Evolutionary conservation across 306 rosid genomes (phyloP).

Genomic region (Lathyrus oleraceus): DNA sequence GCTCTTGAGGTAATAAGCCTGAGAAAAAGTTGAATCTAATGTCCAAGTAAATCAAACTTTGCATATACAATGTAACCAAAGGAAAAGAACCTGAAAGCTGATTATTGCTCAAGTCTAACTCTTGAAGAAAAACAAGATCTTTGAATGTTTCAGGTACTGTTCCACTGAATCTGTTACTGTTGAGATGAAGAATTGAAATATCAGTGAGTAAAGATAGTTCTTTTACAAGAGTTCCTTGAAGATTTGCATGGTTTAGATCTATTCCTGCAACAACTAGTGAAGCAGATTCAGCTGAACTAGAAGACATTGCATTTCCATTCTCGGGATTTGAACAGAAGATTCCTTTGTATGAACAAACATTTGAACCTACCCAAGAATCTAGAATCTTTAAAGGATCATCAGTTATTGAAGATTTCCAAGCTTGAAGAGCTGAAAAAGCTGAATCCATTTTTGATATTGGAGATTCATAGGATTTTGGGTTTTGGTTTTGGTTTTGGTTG

Average conservation of each 20-base stretch:
- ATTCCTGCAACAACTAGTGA: slow-evolving; percentile 69
- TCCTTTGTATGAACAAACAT: slow-evolving; percentile 90
- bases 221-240: slow-evolving; percentile 72
- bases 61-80: slow-evolving; percentile 54
- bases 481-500: background rate
- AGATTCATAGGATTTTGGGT: slow-evolving; percentile 50
- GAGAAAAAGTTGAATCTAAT: slow-evolving; percentile 80
- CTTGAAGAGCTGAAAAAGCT: slow-evolving; percentile 81
- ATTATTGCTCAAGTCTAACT: slow-evolving; percentile 91
- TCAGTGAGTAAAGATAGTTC: slow-evolving; percentile 76
- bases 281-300: slow-evolving; percentile 24
- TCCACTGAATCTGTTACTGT: slow-evolving; percentile 79
- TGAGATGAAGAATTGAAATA: slow-evolving; percentile 78
- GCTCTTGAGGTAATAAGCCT: slow-evolving; percentile 68
- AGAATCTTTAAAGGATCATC: slow-evolving; percentile 76
- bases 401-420: slow-evolving; percentile 87
- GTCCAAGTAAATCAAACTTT: slow-evolving; percentile 78
- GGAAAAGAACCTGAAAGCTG: slow-evolving; percentile 84
- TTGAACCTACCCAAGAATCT: slow-evolving; percentile 66
- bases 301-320: slow-evolving; percentile 14
- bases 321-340: slow-evolving; percentile 68
- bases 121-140: slow-evolving; percentile 63
- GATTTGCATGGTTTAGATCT: slow-evolving; percentile 95
- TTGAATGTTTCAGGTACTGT: slow-evolving; percentile 64
- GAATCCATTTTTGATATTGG: slow-evolving; percentile 44